A percentile compares a stretch with the other conserved stretches of the same genome.
Evolutionary conservation across 2,329 filamentous ascomycete species (phyloP).

Genomic region (Fusarium brachygibbosum): DNA sequence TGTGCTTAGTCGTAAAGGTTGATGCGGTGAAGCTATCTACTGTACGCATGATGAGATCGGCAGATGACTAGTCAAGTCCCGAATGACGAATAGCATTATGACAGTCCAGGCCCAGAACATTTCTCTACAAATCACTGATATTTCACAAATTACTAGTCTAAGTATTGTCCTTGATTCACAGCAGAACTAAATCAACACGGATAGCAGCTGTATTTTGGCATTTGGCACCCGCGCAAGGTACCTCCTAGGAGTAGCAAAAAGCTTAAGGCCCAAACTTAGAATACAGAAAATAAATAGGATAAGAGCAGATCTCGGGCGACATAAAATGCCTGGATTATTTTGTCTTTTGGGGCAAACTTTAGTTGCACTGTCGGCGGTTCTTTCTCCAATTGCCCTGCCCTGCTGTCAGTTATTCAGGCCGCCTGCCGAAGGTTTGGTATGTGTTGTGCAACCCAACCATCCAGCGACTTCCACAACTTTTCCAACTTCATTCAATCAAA

Average conservation of each 20-base stretch:
- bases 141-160: background rate
- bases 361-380: background rate
- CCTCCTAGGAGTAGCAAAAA: background rate
- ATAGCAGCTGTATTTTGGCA: conserved; percentile 18
- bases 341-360: no score
- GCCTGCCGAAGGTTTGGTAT: background rate
- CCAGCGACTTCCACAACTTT: conserved; percentile 29
- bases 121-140: background rate
- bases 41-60: background rate
- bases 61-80: background rate
- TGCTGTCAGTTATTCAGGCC: background rate
- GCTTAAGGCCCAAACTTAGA: no score
- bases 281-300: no score
- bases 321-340: no score
- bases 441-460: conserved; percentile 1
- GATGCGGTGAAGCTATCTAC: conserved; percentile 22
- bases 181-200: no score
- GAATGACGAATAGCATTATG: background rate
- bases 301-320: no score
- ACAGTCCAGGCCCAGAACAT: background rate
- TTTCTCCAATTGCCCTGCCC: conserved; percentile 2
- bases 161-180: no score
- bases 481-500: conserved; percentile 27
- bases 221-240: background rate
- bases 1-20: background rate